These are phyloP conservation scores for Fusarium sp. DNA, from an alignment of 2,329 filamentous ascomycete genomes.

Conservation along the genomic window DNA sequence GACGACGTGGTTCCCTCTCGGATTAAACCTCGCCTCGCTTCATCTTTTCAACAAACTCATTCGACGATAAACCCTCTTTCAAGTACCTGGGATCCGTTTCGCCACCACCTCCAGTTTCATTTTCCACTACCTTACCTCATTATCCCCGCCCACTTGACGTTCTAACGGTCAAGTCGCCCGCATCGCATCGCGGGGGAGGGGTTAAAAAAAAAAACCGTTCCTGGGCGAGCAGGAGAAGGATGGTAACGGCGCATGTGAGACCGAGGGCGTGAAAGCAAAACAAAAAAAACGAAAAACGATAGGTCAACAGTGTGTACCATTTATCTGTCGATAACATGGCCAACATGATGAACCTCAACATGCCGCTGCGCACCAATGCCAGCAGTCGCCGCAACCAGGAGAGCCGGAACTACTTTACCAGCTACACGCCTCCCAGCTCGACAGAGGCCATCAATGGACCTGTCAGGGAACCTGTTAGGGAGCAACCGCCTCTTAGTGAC, in stretches of 20 bases:
- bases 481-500: constrained; percentile 63
- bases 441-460: constrained; percentile 70
- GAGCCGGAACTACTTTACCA: constrained; percentile 64
- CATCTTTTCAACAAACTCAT: neutral
- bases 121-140: neutral
- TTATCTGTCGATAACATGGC: neutral
- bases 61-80: neutral
- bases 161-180: constrained; percentile 14
- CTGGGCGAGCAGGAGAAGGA: constrained; percentile 17
- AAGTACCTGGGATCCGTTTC: neutral
- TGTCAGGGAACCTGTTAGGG: constrained; percentile 62
- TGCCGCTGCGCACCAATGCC: constrained; percentile 58
- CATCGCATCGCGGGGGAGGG: constrained; percentile 37
- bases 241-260: constrained; percentile 29
- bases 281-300: constrained; percentile 1
- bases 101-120: neutral
- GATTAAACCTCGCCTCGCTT: constrained; percentile 1
- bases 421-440: constrained; percentile 62
- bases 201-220: constrained; percentile 24
- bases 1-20: constrained; percentile 17
- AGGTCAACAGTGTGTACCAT: neutral
- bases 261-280: constrained; percentile 2
- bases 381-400: constrained; percentile 62
- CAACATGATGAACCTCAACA: constrained; percentile 57
- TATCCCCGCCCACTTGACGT: constrained; percentile 15